A percentile compares a stretch with the other conserved stretches of the same genome.
Evolutionary conservation across 257 asterid genomes (phyloP).

Genomic region (Petunia axillaris): DNA sequence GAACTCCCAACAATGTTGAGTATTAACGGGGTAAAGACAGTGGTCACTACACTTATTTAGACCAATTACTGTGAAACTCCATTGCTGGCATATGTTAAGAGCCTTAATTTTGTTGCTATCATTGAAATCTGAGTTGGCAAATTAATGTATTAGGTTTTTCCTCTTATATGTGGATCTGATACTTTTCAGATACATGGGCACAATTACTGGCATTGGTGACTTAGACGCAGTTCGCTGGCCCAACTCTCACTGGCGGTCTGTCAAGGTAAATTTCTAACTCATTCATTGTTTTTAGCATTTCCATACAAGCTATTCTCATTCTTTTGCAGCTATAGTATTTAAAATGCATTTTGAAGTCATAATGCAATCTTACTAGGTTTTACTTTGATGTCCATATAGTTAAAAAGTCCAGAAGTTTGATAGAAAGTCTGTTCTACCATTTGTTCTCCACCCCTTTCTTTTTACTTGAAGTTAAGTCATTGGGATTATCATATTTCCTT

Average conservation of each 20-base stretch:
- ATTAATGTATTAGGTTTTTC: slow-evolving; percentile 7
- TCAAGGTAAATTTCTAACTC: slow-evolving; percentile 58
- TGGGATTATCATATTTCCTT: not conserved
- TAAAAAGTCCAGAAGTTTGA: not conserved
- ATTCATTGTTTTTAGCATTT: not conserved
- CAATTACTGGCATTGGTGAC: slow-evolving; percentile 94
- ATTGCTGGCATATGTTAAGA: not conserved
- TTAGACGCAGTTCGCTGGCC: slow-evolving; percentile 93
- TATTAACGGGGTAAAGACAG: not conserved
- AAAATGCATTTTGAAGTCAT: not conserved
- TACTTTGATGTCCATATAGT: not conserved
- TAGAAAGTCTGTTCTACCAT: not conserved
- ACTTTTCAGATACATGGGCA: slow-evolving; percentile 86
- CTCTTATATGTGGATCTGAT: slow-evolving; percentile 33
- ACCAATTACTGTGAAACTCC: not conserved
- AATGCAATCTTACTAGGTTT: not conserved
- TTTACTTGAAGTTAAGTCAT: not conserved
- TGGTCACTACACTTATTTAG: not conserved
- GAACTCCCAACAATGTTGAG: not conserved
- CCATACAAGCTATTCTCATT: not conserved
- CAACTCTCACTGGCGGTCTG: slow-evolving; percentile 97
- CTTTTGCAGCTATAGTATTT: not conserved
- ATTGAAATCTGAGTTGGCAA: not conserved
- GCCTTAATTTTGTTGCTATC: not conserved
- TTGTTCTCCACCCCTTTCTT: not conserved